Evolutionary conservation across 2,329 filamentous ascomycete species (phyloP).

Genomic region (Arthrobotrys sinensis): DNA sequence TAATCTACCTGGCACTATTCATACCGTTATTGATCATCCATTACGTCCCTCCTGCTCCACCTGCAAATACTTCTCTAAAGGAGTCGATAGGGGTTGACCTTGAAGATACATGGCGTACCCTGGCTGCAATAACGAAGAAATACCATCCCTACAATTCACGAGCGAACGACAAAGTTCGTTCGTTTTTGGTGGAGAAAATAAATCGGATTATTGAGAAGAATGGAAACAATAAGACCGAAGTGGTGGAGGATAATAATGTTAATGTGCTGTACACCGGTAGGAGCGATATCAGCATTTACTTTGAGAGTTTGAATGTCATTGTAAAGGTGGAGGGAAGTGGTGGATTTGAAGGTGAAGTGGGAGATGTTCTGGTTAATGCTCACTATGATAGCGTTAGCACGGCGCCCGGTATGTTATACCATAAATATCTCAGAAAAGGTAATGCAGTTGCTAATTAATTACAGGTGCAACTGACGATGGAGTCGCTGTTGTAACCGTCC

Average conservation of each 20-base stretch:
- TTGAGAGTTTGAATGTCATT: slow-evolving; percentile 92
- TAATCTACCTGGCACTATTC: slow-evolving; percentile 83
- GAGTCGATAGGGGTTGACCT: slow-evolving; percentile 77
- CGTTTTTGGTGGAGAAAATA: slow-evolving; percentile 81
- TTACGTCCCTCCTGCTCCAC: slow-evolving; percentile 75
- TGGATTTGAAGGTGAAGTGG: slow-evolving; percentile 82
- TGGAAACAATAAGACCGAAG: slow-evolving; percentile 67
- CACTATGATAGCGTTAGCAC: slow-evolving; percentile 96
- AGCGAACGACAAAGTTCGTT: slow-evolving; percentile 83
- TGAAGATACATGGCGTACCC: slow-evolving; percentile 87
- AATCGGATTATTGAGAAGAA: slow-evolving; percentile 75
- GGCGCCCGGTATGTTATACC: slow-evolving; percentile 75
- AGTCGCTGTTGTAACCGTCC: slow-evolving; percentile 85
- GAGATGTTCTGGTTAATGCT: slow-evolving; percentile 89
- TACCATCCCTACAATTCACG: slow-evolving; percentile 93
- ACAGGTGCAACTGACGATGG: slow-evolving; percentile 89
- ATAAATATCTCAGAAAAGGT: not conserved
- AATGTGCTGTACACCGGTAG: slow-evolving; percentile 79
- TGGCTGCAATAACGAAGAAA: slow-evolving; percentile 78
- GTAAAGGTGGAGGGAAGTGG: slow-evolving; percentile 89
- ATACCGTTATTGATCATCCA: slow-evolving; percentile 81
- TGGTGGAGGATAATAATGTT: slow-evolving; percentile 80
- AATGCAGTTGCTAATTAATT: not conserved
- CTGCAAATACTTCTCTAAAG: slow-evolving; percentile 55
- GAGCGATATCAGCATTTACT: slow-evolving; percentile 77